Conservation (phyloP, 768 basidiomycete genomes). For the Dioszegia aurantiaca region DNA sequence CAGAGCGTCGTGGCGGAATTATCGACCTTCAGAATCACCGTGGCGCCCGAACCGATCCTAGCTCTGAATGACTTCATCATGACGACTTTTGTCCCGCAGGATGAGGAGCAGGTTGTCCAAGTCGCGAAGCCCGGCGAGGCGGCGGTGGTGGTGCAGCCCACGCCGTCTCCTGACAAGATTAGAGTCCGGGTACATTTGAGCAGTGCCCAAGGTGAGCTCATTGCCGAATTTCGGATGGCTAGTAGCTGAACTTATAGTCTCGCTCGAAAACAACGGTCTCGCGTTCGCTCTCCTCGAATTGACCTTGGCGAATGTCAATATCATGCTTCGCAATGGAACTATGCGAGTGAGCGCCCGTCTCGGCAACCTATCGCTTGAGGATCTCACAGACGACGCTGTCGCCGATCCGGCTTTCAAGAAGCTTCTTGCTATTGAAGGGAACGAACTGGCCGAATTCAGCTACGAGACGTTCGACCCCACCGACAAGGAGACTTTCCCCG, state of each 20-base stretch:
- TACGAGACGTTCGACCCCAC: slow-evolving; percentile 84
- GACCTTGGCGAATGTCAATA: slow-evolving; percentile 80
- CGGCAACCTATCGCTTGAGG: slow-evolving; percentile 76
- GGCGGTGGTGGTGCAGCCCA: slow-evolving; percentile 3
- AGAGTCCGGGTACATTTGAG: slow-evolving; percentile 78
- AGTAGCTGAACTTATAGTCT: slow-evolving; percentile 63
- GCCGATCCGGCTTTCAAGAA: slow-evolving; percentile 71
- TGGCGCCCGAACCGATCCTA: slow-evolving; percentile 85
- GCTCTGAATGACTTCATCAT: slow-evolving; percentile 94
- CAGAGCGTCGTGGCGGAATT: slow-evolving; percentile 82
- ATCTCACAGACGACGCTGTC: slow-evolving; percentile 55
- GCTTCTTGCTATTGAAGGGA: slow-evolving; percentile 87
- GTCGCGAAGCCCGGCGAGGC: slow-evolving; percentile 1
- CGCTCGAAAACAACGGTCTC: slow-evolving; percentile 68
- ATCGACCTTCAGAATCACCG: slow-evolving; percentile 84
- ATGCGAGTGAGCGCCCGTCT: slow-evolving; percentile 76
- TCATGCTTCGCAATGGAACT: slow-evolving; percentile 68
- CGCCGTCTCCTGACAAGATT: slow-evolving; percentile 60
- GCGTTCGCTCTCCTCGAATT: slow-evolving; percentile 80
- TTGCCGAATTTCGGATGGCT: slow-evolving; percentile 13
- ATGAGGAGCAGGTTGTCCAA: slow-evolving; percentile 16
- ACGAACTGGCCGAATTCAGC: slow-evolving; percentile 86
- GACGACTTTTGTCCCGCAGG: slow-evolving; percentile 79
- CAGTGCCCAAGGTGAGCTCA: slow-evolving; percentile 66
- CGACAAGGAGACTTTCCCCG: slow-evolving; percentile 64